Conservation (phyloP, 495 filamentous ascomycete genomes). For the Immersiella caudata region DNA sequence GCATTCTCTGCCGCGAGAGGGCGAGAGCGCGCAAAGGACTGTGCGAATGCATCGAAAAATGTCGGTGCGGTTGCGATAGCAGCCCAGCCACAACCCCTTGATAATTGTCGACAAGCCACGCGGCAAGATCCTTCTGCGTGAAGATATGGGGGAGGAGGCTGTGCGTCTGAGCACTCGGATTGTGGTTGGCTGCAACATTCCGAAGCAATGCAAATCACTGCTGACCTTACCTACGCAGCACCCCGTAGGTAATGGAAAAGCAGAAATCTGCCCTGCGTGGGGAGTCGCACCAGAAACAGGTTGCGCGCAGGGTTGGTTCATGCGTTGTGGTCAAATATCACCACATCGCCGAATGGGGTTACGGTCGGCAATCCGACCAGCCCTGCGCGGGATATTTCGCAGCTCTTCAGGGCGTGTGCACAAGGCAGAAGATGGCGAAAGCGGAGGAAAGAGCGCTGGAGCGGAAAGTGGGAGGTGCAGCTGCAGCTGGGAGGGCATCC, state of each 20-base stretch:
- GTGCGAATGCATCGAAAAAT: background rate
- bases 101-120: background rate
- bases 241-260: background rate
- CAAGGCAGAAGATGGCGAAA: too few relatives aligned
- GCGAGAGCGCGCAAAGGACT: background rate
- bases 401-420: too few relatives aligned
- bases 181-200: background rate
- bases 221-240: too few relatives aligned
- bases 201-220: background rate
- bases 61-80: background rate
- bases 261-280: background rate
- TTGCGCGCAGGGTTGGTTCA: background rate
- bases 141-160: background rate
- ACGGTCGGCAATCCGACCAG: background rate
- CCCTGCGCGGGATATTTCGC: background rate
- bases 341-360: background rate
- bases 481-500: too few relatives aligned
- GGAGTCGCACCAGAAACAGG: background rate
- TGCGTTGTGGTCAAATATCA: background rate
- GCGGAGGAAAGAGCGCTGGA: too few relatives aligned
- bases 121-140: background rate
- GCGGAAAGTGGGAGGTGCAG: too few relatives aligned
- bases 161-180: background rate
- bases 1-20: background rate
- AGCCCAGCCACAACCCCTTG: background rate